Conservation (phyloP, 345 rosid genomes). For the Hibiscus mutabilis region DNA sequence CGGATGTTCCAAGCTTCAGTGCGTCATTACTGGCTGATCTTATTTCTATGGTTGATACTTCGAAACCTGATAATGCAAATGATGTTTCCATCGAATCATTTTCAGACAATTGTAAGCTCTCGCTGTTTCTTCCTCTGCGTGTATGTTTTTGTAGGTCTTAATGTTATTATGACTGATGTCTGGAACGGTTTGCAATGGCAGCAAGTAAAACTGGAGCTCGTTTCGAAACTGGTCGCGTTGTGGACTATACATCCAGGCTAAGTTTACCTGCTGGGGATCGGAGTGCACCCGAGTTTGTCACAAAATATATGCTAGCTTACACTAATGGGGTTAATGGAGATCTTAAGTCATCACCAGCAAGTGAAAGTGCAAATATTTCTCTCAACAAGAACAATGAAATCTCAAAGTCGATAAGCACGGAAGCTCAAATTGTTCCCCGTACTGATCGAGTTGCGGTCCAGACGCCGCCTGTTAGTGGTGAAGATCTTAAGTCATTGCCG, state of each 20-base stretch:
- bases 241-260: slow-evolving; percentile 14
- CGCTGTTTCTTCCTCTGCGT: background rate
- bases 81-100: slow-evolving; percentile 18
- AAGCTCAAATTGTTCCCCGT: slow-evolving; percentile 5
- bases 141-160: background rate
- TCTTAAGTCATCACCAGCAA: slow-evolving; percentile 20
- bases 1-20: slow-evolving; percentile 15
- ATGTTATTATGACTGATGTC: background rate
- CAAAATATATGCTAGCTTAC: slow-evolving; percentile 16
- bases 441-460: slow-evolving; percentile 15
- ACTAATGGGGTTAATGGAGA: slow-evolving; percentile 29
- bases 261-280: slow-evolving; percentile 15
- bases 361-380: slow-evolving; percentile 5
- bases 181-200: slow-evolving; percentile 24
- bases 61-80: slow-evolving; percentile 20
- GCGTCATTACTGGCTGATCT: slow-evolving; percentile 31
- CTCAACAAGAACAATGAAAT: slow-evolving; percentile 26
- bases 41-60: slow-evolving; percentile 30
- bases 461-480: slow-evolving; percentile 4
- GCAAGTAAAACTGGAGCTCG: slow-evolving; percentile 15
- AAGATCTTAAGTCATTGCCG: slow-evolving; percentile 23
- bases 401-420: slow-evolving; percentile 16
- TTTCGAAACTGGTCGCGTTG: slow-evolving; percentile 11
- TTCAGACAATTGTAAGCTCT: slow-evolving; percentile 24
- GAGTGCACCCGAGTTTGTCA: slow-evolving; percentile 24